Conservation (phyloP, 257 asterid species). For the Primulina eburnea region DNA sequence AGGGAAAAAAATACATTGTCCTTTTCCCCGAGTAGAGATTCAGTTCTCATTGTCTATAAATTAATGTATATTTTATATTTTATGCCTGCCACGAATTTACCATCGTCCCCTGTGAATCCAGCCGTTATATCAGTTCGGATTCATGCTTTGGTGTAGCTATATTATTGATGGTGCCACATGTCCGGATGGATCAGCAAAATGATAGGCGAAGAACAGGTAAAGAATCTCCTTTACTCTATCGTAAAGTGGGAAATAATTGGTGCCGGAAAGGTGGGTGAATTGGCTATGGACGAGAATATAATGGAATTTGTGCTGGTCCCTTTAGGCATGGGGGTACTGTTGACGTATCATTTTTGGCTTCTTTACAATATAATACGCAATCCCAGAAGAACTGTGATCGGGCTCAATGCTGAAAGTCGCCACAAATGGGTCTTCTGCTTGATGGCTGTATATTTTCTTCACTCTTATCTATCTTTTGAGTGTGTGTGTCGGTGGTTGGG, state of each 20-base stretch:
- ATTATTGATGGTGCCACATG: constrained; percentile 11
- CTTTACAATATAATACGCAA: constrained; percentile 37
- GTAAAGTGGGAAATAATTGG: neutral
- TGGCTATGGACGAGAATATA: constrained; percentile 49
- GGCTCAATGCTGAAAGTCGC: constrained; percentile 69
- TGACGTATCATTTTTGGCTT: constrained; percentile 69
- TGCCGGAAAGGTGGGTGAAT: neutral
- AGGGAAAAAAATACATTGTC: too few species aligned
- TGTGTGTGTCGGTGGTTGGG: neutral
- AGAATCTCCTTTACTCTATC: neutral
- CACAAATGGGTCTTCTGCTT: constrained; percentile 65
- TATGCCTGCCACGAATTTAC: too few species aligned
- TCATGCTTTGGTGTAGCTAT: constrained; percentile 1
- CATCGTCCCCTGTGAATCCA: neutral
- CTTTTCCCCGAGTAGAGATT: too few species aligned
- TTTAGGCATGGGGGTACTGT: constrained; percentile 49
- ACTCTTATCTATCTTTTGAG: neutral
- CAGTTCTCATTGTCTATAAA: too few species aligned
- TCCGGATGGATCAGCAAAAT: neutral
- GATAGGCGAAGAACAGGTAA: neutral
- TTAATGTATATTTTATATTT: too few species aligned
- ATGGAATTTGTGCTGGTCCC: constrained; percentile 71
- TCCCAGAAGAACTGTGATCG: constrained; percentile 67
- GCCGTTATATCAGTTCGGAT: neutral
- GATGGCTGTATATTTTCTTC: constrained; percentile 58